A percentile compares a stretch with the other conserved stretches of the same genome.
Evolutionary conservation across 2,329 filamentous ascomycete genomes (phyloP).

Genomic region (Fusarium irregulare): DNA sequence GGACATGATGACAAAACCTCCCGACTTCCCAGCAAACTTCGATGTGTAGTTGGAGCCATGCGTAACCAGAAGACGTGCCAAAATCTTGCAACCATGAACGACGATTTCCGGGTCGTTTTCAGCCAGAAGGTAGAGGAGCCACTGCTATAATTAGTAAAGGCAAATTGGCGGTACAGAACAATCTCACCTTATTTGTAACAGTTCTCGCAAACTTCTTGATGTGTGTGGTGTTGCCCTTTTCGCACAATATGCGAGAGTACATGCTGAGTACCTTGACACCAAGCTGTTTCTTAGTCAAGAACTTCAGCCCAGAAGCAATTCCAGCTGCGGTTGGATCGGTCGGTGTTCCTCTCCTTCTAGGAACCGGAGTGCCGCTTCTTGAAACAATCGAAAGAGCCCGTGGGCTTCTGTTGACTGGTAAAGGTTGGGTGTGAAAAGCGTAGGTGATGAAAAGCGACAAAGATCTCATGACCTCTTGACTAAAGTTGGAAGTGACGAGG

Average conservation of each 20-base stretch:
- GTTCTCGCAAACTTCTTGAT: slow-evolving; percentile 92
- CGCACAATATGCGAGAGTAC: slow-evolving; percentile 82
- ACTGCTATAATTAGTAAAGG: slow-evolving; percentile 61
- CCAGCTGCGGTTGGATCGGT: slow-evolving; percentile 50
- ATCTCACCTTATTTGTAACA: slow-evolving; percentile 87
- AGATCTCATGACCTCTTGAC: slow-evolving; percentile 85
- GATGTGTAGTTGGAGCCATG: slow-evolving; percentile 84
- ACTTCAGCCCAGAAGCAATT: slow-evolving; percentile 50
- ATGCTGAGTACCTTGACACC: slow-evolving; percentile 80
- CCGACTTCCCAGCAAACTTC: slow-evolving; percentile 85
- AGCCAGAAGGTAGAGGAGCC: slow-evolving; percentile 90
- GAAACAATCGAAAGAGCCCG: slow-evolving; percentile 56
- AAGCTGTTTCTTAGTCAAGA: slow-evolving; percentile 74
- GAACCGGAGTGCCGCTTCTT: slow-evolving; percentile 55
- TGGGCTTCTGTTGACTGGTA: slow-evolving; percentile 63
- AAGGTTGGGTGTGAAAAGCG: slow-evolving; percentile 74
- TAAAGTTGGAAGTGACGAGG: slow-evolving; percentile 83
- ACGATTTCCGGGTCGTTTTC: slow-evolving; percentile 88
- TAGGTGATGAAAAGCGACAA: slow-evolving; percentile 94
- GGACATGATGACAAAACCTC: slow-evolving; percentile 88
- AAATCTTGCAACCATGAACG: slow-evolving; percentile 81
- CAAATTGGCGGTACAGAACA: fast-evolving
- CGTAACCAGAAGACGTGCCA: slow-evolving; percentile 83
- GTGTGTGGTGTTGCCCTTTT: slow-evolving; percentile 72
- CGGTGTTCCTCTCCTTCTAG: slow-evolving; percentile 51